These are phyloP conservation scores for Neophaeococcomyces mojaviensis DNA, from an alignment of 2,329 filamentous ascomycete genomes.

Conservation along the genomic window DNA sequence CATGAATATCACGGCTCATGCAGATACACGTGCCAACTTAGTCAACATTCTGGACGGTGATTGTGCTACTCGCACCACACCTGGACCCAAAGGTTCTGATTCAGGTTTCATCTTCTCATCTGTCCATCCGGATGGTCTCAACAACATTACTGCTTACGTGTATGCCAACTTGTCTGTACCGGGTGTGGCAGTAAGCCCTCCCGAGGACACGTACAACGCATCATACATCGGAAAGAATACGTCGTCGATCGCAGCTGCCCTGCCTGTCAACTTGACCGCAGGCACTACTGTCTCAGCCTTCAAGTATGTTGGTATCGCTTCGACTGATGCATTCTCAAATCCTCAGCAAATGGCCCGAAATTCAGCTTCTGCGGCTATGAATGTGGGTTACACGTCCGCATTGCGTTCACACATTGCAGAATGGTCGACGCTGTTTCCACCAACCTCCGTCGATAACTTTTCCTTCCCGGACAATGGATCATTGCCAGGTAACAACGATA, in stretches of 20 bases:
- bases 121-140: constrained; percentile 55
- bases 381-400: constrained; percentile 49
- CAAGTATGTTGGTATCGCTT: constrained; percentile 63
- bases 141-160: constrained; percentile 56
- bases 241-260: constrained; percentile 58
- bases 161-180: constrained; percentile 38
- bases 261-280: constrained; percentile 45
- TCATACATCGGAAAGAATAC: constrained; percentile 48
- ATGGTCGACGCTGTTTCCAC: constrained; percentile 55
- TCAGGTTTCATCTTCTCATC: constrained; percentile 55
- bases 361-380: constrained; percentile 45
- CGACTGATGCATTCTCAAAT: constrained; percentile 58
- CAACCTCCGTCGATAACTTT: constrained; percentile 57
- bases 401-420: constrained; percentile 51
- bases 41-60: constrained; percentile 62
- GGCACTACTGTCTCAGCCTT: constrained; percentile 49
- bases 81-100: constrained; percentile 50
- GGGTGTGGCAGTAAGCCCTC: constrained; percentile 35
- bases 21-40: constrained; percentile 49
- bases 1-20: constrained; percentile 50
- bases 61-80: constrained; percentile 57
- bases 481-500: constrained; percentile 49
- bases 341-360: constrained; percentile 48
- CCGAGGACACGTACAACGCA: constrained; percentile 32
- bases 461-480: constrained; percentile 48